Evolutionary conservation across 2,329 filamentous ascomycete genomes (phyloP).

Genomic region (Aureobasidium sp.): DNA sequence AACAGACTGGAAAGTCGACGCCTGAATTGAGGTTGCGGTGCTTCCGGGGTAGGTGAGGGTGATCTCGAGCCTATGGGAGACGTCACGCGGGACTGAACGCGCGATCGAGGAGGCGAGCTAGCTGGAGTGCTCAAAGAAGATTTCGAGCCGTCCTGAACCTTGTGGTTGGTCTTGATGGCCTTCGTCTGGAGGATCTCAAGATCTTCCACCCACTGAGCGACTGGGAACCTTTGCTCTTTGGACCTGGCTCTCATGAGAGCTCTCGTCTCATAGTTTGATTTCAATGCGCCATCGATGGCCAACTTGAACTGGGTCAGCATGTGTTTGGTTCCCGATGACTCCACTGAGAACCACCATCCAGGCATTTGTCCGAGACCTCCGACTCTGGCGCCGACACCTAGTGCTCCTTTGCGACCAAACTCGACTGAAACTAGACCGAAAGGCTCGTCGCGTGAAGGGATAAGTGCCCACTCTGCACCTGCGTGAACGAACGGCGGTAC

Average conservation of each 20-base stretch:
- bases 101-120: conserved; percentile 33
- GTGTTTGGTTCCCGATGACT: conserved; percentile 48
- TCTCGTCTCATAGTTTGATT: conserved; percentile 46
- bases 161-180: conserved; percentile 49
- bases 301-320: conserved; percentile 55
- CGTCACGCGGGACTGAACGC: conserved; percentile 32
- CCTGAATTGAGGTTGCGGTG: conserved; percentile 14
- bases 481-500: conserved; percentile 57
- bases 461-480: conserved; percentile 59
- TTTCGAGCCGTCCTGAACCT: conserved; percentile 28
- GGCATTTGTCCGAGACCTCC: conserved; percentile 32
- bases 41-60: conserved; percentile 21
- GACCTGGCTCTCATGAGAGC: conserved; percentile 56
- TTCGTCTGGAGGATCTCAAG: conserved; percentile 53
- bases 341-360: not conserved
- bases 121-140: conserved; percentile 22
- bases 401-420: conserved; percentile 59
- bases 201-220: conserved; percentile 57
- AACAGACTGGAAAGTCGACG: not conserved
- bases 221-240: conserved; percentile 57
- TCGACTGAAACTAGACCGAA: conserved; percentile 61
- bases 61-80: conserved; percentile 24
- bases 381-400: conserved; percentile 57
- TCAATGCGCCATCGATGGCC: conserved; percentile 51
- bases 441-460: conserved; percentile 59